A percentile compares a stretch with the other conserved stretches of the same genome.
These are phyloP conservation scores for Penicillium sp. DNA, from an alignment of 2,329 filamentous ascomycete genomes.

Conservation along the genomic window DNA sequence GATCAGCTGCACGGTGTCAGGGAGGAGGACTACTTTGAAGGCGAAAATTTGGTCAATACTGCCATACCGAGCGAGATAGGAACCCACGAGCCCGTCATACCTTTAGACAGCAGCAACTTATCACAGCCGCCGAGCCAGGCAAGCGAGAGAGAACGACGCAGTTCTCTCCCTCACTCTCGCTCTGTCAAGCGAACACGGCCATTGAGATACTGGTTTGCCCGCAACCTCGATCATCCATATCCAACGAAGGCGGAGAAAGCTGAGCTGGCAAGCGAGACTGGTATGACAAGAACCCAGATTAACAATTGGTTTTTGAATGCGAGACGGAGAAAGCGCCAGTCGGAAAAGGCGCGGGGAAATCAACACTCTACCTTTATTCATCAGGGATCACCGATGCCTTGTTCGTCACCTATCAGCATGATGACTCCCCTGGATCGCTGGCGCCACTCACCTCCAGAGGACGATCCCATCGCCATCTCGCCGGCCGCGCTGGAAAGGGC, in stretches of 20 bases:
- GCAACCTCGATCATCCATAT: background rate
- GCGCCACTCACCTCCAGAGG: background rate
- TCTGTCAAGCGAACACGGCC: background rate
- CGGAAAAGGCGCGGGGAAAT: background rate
- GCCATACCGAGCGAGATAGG: background rate
- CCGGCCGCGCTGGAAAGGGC: background rate
- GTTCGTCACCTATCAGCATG: background rate
- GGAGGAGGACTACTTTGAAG: background rate
- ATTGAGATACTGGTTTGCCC: background rate
- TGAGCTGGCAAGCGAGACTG: background rate
- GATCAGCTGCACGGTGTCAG: background rate
- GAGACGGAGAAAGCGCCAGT: background rate
- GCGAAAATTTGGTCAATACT: background rate
- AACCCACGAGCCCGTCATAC: too few species aligned
- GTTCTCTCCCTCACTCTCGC: background rate
- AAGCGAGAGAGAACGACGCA: background rate
- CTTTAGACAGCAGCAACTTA: background rate
- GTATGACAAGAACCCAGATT: background rate
- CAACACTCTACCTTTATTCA: background rate
- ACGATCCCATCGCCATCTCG: background rate
- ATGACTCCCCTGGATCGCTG: background rate
- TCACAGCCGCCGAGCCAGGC: background rate
- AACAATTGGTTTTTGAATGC: background rate
- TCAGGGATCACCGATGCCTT: background rate
- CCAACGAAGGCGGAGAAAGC: background rate